Percentiles rank a stretch among this genome's conserved stretches.
phyloP scores from a whole-genome alignment of 1,284 basidiomycete species.

The Microbotryomycetes sp. region DNA sequence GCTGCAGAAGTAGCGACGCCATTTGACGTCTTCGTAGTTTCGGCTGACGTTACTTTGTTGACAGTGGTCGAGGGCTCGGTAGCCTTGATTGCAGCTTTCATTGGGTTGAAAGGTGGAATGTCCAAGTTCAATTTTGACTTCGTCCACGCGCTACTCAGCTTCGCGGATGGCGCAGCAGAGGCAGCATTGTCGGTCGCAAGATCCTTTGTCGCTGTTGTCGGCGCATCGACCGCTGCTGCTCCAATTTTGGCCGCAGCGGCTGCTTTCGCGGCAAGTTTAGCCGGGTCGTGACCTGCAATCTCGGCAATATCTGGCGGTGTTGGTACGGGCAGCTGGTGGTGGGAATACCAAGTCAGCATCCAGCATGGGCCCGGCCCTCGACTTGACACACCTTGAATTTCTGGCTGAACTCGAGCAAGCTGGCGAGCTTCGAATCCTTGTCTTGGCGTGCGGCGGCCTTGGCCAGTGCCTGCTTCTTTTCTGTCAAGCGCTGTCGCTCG shows the following conservation, averaged over 20 bases:
- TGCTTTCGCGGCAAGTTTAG: constrained; percentile 32
- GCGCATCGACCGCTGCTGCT: no score
- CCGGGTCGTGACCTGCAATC: constrained; percentile 50
- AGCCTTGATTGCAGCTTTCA: constrained; percentile 23
- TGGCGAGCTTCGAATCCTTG: constrained; percentile 85
- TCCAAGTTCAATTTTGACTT: constrained; percentile 59
- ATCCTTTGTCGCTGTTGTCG: constrained; percentile 38
- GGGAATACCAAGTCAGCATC: neutral
- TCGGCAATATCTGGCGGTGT: constrained; percentile 90
- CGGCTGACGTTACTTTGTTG: constrained; percentile 6
- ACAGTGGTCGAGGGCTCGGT: neutral
- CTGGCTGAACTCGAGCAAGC: constrained; percentile 83
- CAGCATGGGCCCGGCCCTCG: neutral
- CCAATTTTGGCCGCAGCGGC: constrained; percentile 12
- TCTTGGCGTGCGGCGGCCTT: constrained; percentile 76
- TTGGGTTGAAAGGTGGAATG: constrained; percentile 86
- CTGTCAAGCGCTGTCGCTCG: constrained; percentile 77
- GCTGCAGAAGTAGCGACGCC: constrained; percentile 4
- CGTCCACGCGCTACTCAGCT: constrained; percentile 48
- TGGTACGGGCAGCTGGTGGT: constrained; percentile 70
- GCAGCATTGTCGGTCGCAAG: no score
- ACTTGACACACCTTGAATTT: constrained; percentile 68
- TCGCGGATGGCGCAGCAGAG: neutral
- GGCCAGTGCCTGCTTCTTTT: constrained; percentile 54
- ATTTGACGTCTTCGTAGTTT: neutral